Evolutionary conservation across 345 rosid species (phyloP).

Genomic region (Hibiscus syriacus): DNA sequence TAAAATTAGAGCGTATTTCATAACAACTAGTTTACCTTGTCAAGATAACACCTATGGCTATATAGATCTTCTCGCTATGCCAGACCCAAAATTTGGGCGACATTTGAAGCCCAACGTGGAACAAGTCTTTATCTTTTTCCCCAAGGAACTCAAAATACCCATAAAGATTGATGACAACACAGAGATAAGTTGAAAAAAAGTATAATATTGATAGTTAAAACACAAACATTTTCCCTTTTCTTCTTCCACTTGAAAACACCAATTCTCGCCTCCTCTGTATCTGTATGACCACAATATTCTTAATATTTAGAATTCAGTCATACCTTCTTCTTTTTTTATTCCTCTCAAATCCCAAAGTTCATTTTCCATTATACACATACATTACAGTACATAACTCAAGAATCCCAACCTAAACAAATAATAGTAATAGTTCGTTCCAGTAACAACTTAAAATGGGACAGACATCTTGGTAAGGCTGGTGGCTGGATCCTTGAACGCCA

Average conservation of each 20-base stretch:
- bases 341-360: background rate
- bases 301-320: background rate
- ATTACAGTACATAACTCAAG: conserved; percentile 16
- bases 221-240: background rate
- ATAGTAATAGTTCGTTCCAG: background rate
- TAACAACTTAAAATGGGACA: background rate
- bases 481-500: conserved; percentile 1
- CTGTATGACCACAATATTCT: background rate
- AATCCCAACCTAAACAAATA: background rate
- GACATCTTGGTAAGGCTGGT: conserved; percentile 1
- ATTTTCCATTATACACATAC: conserved; percentile 18
- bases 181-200: no score
- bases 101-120: no score
- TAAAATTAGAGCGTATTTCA: no score
- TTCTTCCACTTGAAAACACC: background rate
- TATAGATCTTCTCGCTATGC: no score
- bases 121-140: no score
- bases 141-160: no score
- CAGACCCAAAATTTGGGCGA: no score
- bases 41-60: no score
- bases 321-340: conserved; percentile 1
- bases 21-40: no score
- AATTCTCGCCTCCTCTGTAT: background rate
- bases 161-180: no score
- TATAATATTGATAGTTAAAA: background rate